Base-by-base conservation (phyloP, 371 early-diverging fungal genomes). In the Mortierella sp. region DNA sequence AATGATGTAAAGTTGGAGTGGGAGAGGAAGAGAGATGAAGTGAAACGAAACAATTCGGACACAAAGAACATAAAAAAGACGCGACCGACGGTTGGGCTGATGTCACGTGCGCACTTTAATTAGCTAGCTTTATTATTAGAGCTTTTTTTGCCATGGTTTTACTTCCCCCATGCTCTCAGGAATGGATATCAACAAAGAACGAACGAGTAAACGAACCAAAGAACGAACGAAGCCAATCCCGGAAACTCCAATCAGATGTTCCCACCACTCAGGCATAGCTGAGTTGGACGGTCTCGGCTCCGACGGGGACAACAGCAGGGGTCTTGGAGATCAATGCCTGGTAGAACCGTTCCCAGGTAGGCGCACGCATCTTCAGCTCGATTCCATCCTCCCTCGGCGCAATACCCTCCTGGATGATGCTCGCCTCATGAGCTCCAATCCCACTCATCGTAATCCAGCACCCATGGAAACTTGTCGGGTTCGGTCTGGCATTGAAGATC, bases 401-500 rank as follows among this genome's bases (percentile, higher is more conserved):
- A 41, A 82, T 64, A 13, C 76, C 52, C 34, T 82, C 83, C 47
- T 63, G 45, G 24, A 74, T 66, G 6, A 39, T 68, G 13, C 43
- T 63, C 2, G 66, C 68, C 61, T 80, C 75, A 14, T 79, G 68
- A 1, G 70, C 64, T 0, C 69, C 66, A 65, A 77, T 74, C 0
- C 83, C 83, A 14, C 26, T 52, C 19, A 82, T 72, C 13, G 83
- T 69, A 65, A 82, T 52, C 83, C 83, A 82, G 40, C 83, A 82
- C 48, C 78, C 83, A 66, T 82, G 83, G 26, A 74, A 70, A 64
- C 83, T 74, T 1, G 78, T 69, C 3, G 83, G 78, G 66, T 82
- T 82, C 14, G 83, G 83, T 52, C 75, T 66, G 4, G 83, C 83
- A 55, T 82, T 82, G 40, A 82, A 82, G 34, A 82, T 77, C 16